Percentiles rank a stretch among this genome's conserved stretches.
Evolutionary conservation across 139 green algal genomes (phyloP).

Genomic region (Chlorokybus atmophyticus): DNA sequence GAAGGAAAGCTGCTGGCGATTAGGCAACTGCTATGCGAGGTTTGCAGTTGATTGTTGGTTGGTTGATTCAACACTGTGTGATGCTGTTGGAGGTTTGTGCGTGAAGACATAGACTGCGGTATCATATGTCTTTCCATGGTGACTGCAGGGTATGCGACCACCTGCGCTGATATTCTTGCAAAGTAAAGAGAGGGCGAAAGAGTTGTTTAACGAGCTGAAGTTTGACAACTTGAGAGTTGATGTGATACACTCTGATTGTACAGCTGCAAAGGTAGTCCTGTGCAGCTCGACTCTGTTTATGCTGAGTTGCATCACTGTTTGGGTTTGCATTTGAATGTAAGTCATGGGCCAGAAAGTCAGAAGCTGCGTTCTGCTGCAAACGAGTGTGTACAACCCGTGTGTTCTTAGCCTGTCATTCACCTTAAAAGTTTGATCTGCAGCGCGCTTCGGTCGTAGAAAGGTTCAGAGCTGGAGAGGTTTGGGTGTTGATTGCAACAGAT

Average conservation of each 20-base stretch:
- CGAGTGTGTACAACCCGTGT: too few species aligned
- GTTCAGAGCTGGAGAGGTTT: slow-evolving; percentile 46
- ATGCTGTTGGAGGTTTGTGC: too few species aligned
- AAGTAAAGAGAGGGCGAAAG: slow-evolving; percentile 69
- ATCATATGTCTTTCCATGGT: neutral
- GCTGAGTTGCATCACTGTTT: too few species aligned
- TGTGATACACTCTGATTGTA: slow-evolving; percentile 54
- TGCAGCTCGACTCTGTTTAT: too few species aligned
- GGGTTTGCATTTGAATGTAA: too few species aligned
- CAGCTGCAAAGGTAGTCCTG: slow-evolving; percentile 21
- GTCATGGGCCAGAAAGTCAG: too few species aligned
- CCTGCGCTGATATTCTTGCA: slow-evolving; percentile 85
- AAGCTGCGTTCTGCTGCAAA: too few species aligned
- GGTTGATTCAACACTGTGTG: too few species aligned
- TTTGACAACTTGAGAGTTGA: slow-evolving; percentile 72
- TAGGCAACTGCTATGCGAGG: slow-evolving; percentile 72
- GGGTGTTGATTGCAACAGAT: slow-evolving; percentile 90
- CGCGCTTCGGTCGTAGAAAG: slow-evolving; percentile 27
- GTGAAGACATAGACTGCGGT: too few species aligned
- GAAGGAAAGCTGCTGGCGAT: slow-evolving; percentile 81
- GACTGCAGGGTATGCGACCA: slow-evolving; percentile 42
- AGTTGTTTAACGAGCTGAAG: slow-evolving; percentile 56
- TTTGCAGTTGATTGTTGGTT: too few species aligned
- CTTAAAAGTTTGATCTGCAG: slow-evolving; percentile 14
- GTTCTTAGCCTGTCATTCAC: too few species aligned